phyloP scores from a whole-genome alignment of 305 asterid species.

The Fraxinus latifolia region DNA sequence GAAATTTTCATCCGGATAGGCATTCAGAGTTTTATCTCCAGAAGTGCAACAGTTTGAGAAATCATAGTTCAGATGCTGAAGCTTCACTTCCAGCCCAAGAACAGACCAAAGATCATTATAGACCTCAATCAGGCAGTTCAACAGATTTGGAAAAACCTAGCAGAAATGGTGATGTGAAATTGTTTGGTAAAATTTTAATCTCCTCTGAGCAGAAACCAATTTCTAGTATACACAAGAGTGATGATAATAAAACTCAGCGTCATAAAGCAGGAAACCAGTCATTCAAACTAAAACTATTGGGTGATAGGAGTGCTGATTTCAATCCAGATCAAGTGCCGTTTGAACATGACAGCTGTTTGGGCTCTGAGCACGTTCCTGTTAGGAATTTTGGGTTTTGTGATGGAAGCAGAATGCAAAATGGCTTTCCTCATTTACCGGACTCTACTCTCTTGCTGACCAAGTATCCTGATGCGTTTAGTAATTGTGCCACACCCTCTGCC shows the following conservation, averaged over 20 bases:
- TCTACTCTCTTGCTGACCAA: slow-evolving; percentile 62
- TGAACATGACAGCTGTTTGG: slow-evolving; percentile 37
- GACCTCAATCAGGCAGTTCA: slow-evolving; percentile 41
- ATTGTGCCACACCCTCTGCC: slow-evolving; percentile 40
- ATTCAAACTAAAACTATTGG: slow-evolving; percentile 34
- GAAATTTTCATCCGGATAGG: slow-evolving; percentile 33
- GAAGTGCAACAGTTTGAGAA: slow-evolving; percentile 50
- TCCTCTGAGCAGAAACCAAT: slow-evolving; percentile 53
- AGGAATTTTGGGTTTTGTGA: slow-evolving; percentile 56
- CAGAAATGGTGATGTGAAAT: slow-evolving; percentile 76
- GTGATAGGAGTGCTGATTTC: slow-evolving; percentile 36
- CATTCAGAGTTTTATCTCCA: slow-evolving; percentile 43
- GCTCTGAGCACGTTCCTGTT: slow-evolving; percentile 47
- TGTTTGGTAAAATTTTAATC: slow-evolving; percentile 83
- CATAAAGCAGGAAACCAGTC: slow-evolving; percentile 36
- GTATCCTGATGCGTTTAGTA: slow-evolving; percentile 76
- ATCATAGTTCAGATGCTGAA: slow-evolving; percentile 33
- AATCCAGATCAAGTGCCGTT: slow-evolving; percentile 47
- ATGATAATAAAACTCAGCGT: slow-evolving; percentile 33
- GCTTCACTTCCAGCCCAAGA: slow-evolving; percentile 37
- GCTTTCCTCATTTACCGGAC: slow-evolving; percentile 55
- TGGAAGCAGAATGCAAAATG: slow-evolving; percentile 47
- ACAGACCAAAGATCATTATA: slow-evolving; percentile 32
- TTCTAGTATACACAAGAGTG: slow-evolving; percentile 30
- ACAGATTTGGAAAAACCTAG: slow-evolving; percentile 59